Percentiles rank a stretch among this genome's conserved stretches.
phyloP scores from a whole-genome alignment of 805 yeast genomes.

The Yueomyces sinensis region DNA sequence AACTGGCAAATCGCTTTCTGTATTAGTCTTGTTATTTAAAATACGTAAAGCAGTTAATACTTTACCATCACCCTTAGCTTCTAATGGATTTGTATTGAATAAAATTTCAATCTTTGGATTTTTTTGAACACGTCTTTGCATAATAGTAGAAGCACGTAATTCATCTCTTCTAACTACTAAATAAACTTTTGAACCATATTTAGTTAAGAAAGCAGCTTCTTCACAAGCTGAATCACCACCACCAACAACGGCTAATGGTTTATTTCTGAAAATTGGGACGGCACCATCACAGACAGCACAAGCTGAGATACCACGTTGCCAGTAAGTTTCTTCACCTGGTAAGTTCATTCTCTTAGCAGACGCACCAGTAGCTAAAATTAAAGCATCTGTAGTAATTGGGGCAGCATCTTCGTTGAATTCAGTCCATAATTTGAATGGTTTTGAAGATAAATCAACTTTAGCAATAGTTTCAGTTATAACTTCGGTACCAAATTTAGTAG shows the following conservation, averaged over 20 bases:
- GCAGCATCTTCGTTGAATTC: constrained; percentile 88
- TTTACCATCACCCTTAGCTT: constrained; percentile 91
- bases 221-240: constrained; percentile 99
- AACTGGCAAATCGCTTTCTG: constrained; percentile 55
- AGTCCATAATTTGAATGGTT: constrained; percentile 95
- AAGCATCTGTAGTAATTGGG: constrained; percentile 86
- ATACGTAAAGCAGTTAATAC: constrained; percentile 52
- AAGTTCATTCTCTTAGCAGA: constrained; percentile 87
- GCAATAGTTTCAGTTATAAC: constrained; percentile 91
- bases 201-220: constrained; percentile 93
- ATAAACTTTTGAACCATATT: constrained; percentile 93
- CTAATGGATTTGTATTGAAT: constrained; percentile 72
- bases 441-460: constrained; percentile 74
- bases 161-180: constrained; percentile 88
- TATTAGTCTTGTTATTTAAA: constrained; percentile 60
- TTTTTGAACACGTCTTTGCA: constrained; percentile 83
- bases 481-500: constrained; percentile 79
- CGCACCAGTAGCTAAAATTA: constrained; percentile 95
- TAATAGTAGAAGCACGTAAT: constrained; percentile 88
- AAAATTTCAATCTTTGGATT: constrained; percentile 86
- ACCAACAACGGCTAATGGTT: constrained; percentile 94
- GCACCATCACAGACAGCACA: constrained; percentile 99
- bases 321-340: constrained; percentile 95
- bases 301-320: constrained; percentile 99
- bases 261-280: constrained; percentile 94